Evolutionary conservation across 2,329 filamentous ascomycete species (phyloP).

Genomic region (Pseudogymnoascus sp.): DNA sequence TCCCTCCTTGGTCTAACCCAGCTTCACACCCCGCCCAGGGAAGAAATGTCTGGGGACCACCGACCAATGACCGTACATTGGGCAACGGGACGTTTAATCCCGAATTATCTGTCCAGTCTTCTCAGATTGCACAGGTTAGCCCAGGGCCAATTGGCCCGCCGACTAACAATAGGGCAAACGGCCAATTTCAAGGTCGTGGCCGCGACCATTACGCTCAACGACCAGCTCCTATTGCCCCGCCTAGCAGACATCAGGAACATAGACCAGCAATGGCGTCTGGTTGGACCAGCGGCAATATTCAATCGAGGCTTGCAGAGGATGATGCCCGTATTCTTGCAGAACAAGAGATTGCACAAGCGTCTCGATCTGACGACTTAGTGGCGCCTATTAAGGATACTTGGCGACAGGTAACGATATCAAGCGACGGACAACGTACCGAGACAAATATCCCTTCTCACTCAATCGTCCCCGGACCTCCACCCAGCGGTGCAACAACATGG

Average conservation of each 20-base stretch:
- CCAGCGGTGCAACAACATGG: background rate
- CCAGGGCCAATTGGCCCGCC: conserved; percentile 32
- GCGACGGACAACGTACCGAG: background rate
- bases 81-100: conserved; percentile 72
- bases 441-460: background rate
- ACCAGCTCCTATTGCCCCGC: conserved; percentile 28
- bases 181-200: conserved; percentile 24
- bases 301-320: conserved; percentile 11
- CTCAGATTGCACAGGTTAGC: conserved; percentile 21
- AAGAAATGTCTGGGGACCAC: conserved; percentile 68
- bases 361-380: background rate
- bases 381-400: conserved; percentile 13
- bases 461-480: background rate
- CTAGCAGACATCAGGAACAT: conserved; percentile 21
- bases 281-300: conserved; percentile 9
- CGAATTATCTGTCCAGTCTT: conserved; percentile 42
- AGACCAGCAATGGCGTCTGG: background rate
- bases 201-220: conserved; percentile 24
- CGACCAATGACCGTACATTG: conserved; percentile 62
- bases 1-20: conserved; percentile 41
- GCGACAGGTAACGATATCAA: conserved; percentile 1
- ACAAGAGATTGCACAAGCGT: background rate
- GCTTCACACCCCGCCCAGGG: conserved; percentile 33
- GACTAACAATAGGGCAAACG: conserved; percentile 22
- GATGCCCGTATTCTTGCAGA: conserved; percentile 11